Conservation (phyloP, 306 rosid genomes). For the Ochetophila trinervis region DNA sequence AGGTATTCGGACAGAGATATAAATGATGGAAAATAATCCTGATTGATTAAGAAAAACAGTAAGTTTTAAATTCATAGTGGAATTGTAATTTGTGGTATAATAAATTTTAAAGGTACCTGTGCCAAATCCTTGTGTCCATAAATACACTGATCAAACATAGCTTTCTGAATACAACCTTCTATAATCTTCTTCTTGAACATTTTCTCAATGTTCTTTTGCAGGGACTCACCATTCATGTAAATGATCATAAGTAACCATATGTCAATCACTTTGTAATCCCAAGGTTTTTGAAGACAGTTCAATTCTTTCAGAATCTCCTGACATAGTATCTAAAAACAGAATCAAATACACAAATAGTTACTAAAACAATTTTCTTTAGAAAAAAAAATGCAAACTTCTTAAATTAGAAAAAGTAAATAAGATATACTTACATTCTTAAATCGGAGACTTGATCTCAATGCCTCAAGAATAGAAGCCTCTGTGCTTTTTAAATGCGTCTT, state of each 20-base stretch:
- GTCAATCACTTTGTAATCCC: conserved; percentile 39
- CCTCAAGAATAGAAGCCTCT: conserved; percentile 38
- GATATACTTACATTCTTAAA: conserved; percentile 32
- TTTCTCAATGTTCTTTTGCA: conserved; percentile 35
- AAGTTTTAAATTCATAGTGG: not conserved
- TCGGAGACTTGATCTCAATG: conserved; percentile 39
- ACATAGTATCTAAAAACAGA: conserved; percentile 25
- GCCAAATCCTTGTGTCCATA: conserved; percentile 31
- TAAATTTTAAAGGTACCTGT: conserved; percentile 16
- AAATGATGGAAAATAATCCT: conserved; percentile 35
- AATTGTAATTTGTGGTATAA: not conserved
- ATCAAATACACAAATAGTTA: not conserved
- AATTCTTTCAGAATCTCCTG: conserved; percentile 44
- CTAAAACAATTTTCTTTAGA: not conserved
- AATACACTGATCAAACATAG: conserved; percentile 40
- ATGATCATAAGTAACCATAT: conserved; percentile 42
- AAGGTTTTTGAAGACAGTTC: conserved; percentile 33
- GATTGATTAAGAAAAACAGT: not conserved
- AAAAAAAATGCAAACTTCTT: not conserved
- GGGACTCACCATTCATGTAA: conserved; percentile 38
- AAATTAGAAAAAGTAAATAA: not conserved
- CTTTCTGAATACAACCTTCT: conserved; percentile 33
- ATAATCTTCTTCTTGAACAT: conserved; percentile 35
- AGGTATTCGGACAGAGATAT: conserved; percentile 39
- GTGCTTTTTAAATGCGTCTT: conserved; percentile 21